A percentile compares a stretch with the other conserved stretches of the same genome.
Conservation (phyloP, 805 yeast species). For the Tetrapisispora fleetii region DNA sequence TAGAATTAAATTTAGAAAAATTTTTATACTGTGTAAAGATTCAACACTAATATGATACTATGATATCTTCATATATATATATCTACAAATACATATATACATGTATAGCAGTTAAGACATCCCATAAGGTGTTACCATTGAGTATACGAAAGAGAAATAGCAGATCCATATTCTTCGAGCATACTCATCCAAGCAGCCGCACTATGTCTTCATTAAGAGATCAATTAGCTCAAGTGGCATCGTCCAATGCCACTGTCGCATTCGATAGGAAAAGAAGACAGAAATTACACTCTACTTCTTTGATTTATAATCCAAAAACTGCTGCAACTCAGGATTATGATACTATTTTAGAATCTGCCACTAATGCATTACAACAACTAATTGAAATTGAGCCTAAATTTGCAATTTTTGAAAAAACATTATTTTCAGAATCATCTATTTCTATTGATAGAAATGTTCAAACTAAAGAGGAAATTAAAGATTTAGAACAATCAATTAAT, state of each 20-base stretch:
- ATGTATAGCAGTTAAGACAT: too few relatives aligned
- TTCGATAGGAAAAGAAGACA: conserved; percentile 81
- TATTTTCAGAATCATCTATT: conserved; percentile 78
- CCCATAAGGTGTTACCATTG: too few relatives aligned
- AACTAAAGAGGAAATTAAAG: conserved; percentile 63
- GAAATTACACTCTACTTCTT: conserved; percentile 78
- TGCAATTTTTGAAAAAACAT: conserved; percentile 51
- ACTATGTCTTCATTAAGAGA: conserved; percentile 58
- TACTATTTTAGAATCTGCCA: conserved; percentile 57
- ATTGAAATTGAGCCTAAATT: conserved; percentile 68
- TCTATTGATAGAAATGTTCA: conserved; percentile 75
- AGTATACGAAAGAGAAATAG: too few relatives aligned
- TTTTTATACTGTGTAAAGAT: background rate
- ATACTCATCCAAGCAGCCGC: background rate
- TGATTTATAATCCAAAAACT: conserved; percentile 71
- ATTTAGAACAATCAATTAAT: conserved; percentile 63
- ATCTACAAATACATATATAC: too few relatives aligned
- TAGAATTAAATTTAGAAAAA: too few relatives aligned
- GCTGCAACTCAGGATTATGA: conserved; percentile 96
- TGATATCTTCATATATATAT: too few relatives aligned
- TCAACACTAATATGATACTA: background rate
- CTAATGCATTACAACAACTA: conserved; percentile 69
- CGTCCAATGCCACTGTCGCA: conserved; percentile 58
- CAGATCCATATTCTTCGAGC: too few relatives aligned
- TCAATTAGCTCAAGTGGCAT: conserved; percentile 66